These are phyloP conservation scores for Xenoacremonium recifei DNA, from an alignment of 2,329 filamentous ascomycete species.

Conservation along the genomic window DNA sequence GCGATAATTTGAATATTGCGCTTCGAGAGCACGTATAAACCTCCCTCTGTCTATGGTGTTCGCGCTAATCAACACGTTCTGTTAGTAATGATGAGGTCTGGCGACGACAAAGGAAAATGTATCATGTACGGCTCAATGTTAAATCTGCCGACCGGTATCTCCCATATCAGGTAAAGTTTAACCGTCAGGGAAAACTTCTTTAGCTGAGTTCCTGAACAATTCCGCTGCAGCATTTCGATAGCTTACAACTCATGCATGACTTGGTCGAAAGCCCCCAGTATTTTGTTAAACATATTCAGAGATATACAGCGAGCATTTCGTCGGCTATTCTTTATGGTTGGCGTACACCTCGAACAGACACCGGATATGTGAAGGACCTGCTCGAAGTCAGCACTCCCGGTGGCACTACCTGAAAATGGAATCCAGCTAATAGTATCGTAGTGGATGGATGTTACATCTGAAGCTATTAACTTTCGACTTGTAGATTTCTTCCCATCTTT, in stretches of 20 bases:
- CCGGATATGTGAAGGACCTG: neutral
- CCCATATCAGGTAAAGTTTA: constrained; percentile 3
- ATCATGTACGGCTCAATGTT: constrained; percentile 4
- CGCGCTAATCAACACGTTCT: neutral
- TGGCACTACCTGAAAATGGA: too few relatives aligned
- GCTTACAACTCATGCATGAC: constrained; percentile 4
- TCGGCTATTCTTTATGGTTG: constrained; percentile 8
- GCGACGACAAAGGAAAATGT: constrained; percentile 7
- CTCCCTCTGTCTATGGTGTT: neutral
- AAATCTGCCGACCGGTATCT: constrained; percentile 5
- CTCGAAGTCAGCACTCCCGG: constrained; percentile 7
- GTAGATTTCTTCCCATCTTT: too few relatives aligned
- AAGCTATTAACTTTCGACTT: too few relatives aligned
- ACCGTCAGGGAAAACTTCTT: neutral
- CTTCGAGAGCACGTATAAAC: constrained; percentile 2
- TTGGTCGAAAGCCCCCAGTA: neutral
- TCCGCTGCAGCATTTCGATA: constrained; percentile 2
- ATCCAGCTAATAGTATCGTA: too few relatives aligned
- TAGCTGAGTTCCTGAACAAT: neutral
- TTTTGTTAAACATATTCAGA: constrained; percentile 1
- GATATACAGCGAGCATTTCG: constrained; percentile 4
- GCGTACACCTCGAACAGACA: constrained; percentile 4
- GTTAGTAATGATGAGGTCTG: constrained; percentile 7
- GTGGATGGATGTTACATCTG: too few relatives aligned
- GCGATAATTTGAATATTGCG: constrained; percentile 5